Conservation (phyloP, 2,329 filamentous ascomycete genomes). For the Monilinia laxa region DNA sequence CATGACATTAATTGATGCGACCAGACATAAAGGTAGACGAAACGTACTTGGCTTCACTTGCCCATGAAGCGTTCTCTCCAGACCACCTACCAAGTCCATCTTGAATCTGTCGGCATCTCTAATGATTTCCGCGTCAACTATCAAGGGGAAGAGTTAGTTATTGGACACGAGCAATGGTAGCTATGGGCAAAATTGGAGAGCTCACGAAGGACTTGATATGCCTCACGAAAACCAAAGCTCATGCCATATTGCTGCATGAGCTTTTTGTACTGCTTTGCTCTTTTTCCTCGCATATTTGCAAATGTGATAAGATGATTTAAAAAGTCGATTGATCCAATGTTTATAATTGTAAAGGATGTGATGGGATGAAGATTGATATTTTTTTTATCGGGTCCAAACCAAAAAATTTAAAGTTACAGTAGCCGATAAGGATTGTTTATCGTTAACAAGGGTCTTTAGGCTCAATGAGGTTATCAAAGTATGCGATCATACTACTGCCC, state of each 20-base stretch:
- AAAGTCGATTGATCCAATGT: constrained; percentile 1
- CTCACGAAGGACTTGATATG: constrained; percentile 82
- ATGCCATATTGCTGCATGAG: constrained; percentile 90
- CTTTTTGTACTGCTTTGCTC: constrained; percentile 77
- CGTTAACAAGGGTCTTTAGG: constrained; percentile 15
- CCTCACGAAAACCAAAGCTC: constrained; percentile 86
- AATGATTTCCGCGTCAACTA: constrained; percentile 82
- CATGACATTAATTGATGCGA: constrained; percentile 21
- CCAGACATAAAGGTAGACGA: not conserved
- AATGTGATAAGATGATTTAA: not conserved
- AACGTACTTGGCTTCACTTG: constrained; percentile 75
- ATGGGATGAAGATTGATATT: constrained; percentile 20
- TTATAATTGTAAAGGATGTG: constrained; percentile 5
- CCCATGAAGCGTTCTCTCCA: constrained; percentile 83
- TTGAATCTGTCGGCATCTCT: constrained; percentile 79
- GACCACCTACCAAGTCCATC: constrained; percentile 77
- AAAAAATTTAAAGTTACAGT: constrained; percentile 25
- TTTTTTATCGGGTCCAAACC: constrained; percentile 16
- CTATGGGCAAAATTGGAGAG: constrained; percentile 21
- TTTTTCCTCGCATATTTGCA: constrained; percentile 63
- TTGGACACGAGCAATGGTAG: constrained; percentile 13
- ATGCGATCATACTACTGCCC: not conserved
- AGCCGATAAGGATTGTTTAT: constrained; percentile 28
- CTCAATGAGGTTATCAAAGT: not conserved
- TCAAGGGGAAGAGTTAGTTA: constrained; percentile 24